Base-by-base conservation (phyloP, 305 asterid genomes). In the Fraxinus sp. region DNA sequence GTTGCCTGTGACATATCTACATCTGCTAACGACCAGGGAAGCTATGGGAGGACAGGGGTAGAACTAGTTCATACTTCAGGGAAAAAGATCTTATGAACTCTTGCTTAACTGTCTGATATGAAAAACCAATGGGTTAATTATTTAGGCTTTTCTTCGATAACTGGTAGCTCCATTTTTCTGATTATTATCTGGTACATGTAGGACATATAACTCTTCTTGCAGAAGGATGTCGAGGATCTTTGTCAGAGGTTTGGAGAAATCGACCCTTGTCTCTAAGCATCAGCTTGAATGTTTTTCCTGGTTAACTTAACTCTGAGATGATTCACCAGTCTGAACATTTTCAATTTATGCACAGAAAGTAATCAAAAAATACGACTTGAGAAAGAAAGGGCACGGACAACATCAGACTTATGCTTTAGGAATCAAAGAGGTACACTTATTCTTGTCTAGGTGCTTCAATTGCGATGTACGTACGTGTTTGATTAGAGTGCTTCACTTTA, bases 401-500 rank as follows among this genome's bases (percentile, higher is more conserved):
- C 99, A 96, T 91, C 99, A 96, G 89, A 96, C 99, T 76, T 96
- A 95, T 89, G 99, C 98, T 83, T 85, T 96, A 87, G 99, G 99
- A 79, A 93, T 96, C 87, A 96, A 96, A 88, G 99, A 96, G 98
- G 99, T 95, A 72, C 77, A 35, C 77, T n/a, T 32, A 26, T 82
- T 52, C 77, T 75, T 75, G 20, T n/a, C 52, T 75, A 28, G 74
- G 55, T 36, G 68, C 80, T 72, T 72, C 49, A n/a, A n/a, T 72
- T 16, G 43, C 3, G n/a, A 35, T 72, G 46, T 33, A 5, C 4
- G 1, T 72, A 35, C 14, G 6, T 33, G 14, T 32, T 32, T 16
- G 49, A 72, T n/a, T 72, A 72, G 73, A 13, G 71, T 79, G 82
- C 77, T 80, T 49, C 68, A 16, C 30, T 83, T 22, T 39, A 80